Base-by-base conservation (phyloP, 257 asterid species). In the Jacaranda copaia region DNA sequence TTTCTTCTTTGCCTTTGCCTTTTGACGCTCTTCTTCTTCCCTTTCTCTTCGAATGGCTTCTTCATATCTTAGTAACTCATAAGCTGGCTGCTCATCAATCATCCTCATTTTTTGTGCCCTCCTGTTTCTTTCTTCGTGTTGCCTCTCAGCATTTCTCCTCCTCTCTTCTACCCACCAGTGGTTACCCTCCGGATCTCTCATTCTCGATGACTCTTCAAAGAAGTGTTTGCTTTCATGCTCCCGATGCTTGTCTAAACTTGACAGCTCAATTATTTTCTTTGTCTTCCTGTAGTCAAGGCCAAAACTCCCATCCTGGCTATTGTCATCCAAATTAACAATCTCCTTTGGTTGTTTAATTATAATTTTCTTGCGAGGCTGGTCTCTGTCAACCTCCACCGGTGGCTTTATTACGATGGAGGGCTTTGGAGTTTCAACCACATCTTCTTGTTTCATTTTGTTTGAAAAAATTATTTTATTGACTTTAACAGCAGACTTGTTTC, bases 221-320 rank as follows among this genome's bases (percentile, higher is more conserved):
- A 82, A 84, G 61, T 86, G 80, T 51, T 67, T 80, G 76, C 82
- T 83, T 76, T 74, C 91, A 58, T 71, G 85, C 71, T 81, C 90
- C 78, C 72, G 77, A n/a, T 79, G 86, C 77, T 19, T 86, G 77
- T 90, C 97, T 70, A 89, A 65, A 83, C 88, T 80, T 0, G 99
- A 89, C 77, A 96, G 81, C 40, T 93, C 99, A 13, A 80, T 66
- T 35, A 96, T 89, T 84, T 87, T 96, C 86, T 86, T 93, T n/a
- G 92, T 93, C 82, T 96, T 96, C 82, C 92, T 83, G 84, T 81
- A 83, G 68, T 93, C 97, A 62, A 79, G 57, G 80, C 91, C 96
- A 68, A 81, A 78, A 76, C 96, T 91, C 80, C 96, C 99, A 59
- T 96, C 99, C 89, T 90, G 98, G 81, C 93, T 91, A 73, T 77